Evolutionary conservation across 73 alveolate species (phyloP), one percentile per base, ranked within the genome.

Genomic region (Paramecium sexaurelia): DNA sequence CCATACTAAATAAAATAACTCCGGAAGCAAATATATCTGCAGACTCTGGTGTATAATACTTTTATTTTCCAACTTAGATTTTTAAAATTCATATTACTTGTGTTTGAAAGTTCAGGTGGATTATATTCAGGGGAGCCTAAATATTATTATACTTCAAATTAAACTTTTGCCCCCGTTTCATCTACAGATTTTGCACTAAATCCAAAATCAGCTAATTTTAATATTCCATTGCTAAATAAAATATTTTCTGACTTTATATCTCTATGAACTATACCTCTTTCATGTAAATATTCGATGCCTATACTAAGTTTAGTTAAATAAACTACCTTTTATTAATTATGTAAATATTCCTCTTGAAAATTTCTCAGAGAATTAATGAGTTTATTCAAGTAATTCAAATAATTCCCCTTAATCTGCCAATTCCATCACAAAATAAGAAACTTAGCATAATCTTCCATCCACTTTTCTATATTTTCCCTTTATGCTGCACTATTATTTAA

Each of bases 61-160:
- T 69, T 11, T 26, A 61, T 61, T 61, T 61, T 22, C 83, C 83
- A 29, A 35, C 67, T 61, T 5, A 26, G 24, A 35, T 17, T 36
- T 71, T 33, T 5, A 27, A 71, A 2, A n/a, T 11, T 1, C 3
- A 0, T 2, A 26, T 24, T 47, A 88, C 69, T 55, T 69, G 26
- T n/a, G 41, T 67, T 69, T 37, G 94, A 39, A 11, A 88, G 69
- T 88, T 88, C 94, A 1, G 94, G 94, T 41, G 94, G 94, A 37
- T 88, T 88, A 22, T 88, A 88, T 27, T 88, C 94, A 3, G 94
- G 94, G 10, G 94, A 88, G 7, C 94, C 94, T 0, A 88, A 56
- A 45, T 75, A 57, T 15, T 88, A 36, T 26, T 69, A 15, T 24
- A 82, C 55, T 7, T 88, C 94, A 40, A 88, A 88, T 37, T 39